Percentiles rank a stretch among this genome's conserved stretches.
Evolutionary conservation across 208 protist species (phyloP).

Genomic region (Novymonas esmeraldas): DNA sequence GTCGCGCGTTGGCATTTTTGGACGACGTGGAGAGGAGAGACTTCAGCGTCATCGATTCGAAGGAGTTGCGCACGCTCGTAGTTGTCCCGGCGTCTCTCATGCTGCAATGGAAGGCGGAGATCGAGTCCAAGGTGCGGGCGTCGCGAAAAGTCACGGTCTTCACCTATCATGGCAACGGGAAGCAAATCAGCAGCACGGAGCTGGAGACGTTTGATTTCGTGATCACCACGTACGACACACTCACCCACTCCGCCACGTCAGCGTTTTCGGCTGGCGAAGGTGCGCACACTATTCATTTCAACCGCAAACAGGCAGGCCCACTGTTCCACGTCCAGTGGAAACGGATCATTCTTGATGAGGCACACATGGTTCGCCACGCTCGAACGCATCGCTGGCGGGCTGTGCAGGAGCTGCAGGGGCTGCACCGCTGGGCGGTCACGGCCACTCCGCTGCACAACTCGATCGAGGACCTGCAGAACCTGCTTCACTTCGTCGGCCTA

Average conservation of each 20-base stretch:
- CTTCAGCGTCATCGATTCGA: constrained; percentile 80
- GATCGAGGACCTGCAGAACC: constrained; percentile 92
- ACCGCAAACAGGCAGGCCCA: constrained; percentile 65
- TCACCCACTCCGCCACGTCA: constrained; percentile 64
- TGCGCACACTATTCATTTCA: constrained; percentile 58
- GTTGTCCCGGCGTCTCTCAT: constrained; percentile 92
- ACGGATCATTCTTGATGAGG: constrained; percentile 95
- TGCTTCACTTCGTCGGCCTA: constrained; percentile 85
- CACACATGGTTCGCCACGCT: constrained; percentile 92
- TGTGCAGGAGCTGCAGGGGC: constrained; percentile 74
- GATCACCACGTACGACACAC: constrained; percentile 92
- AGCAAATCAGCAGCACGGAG: constrained; percentile 68
- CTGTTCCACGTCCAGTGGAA: constrained; percentile 92
- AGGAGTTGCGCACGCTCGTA: constrained; percentile 91
- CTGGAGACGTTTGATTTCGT: constrained; percentile 93
- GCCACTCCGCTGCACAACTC: constrained; percentile 95
- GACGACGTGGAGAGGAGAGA: constrained; percentile 78
- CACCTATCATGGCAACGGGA: constrained; percentile 85
- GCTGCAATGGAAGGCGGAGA: constrained; percentile 92
- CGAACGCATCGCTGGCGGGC: constrained; percentile 87
- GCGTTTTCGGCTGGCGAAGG: constrained; percentile 76
- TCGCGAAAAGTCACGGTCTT: constrained; percentile 60
- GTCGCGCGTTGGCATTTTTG: constrained; percentile 71
- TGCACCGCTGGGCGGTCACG: constrained; percentile 92
- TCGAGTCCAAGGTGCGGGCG: constrained; percentile 76